Percentiles rank a stretch among this genome's conserved stretches.
phyloP scores from a whole-genome alignment of 1,139 yeast genomes.

The Pichia sp. region DNA sequence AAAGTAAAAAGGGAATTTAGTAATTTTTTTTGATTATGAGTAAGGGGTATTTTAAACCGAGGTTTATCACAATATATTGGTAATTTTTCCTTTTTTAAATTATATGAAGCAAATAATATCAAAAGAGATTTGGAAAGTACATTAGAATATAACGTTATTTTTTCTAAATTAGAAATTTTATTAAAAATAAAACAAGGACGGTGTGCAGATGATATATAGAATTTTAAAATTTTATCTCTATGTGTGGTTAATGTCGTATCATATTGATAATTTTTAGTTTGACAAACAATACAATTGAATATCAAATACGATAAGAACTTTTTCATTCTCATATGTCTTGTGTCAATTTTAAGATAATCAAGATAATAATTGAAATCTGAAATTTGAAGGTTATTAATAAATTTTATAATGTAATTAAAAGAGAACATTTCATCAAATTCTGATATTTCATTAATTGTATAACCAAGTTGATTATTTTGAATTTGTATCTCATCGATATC shows the following conservation, averaged over 20 bases:
- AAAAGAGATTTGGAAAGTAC: conserved; percentile 2
- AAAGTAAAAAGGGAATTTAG: background rate
- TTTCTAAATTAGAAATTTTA: background rate
- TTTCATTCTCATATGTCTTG: background rate
- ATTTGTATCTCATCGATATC: background rate
- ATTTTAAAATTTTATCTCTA: conserved; percentile 3
- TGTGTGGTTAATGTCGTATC: conserved; percentile 1
- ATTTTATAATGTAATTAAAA: conserved; percentile 4
- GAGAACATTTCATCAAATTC: conserved; percentile 11
- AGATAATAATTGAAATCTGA: conserved; percentile 5
- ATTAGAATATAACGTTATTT: conserved; percentile 1
- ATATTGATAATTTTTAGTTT: conserved; percentile 1
- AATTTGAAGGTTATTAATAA: conserved; percentile 1
- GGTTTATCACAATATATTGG: conserved; percentile 2
- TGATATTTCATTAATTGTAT: conserved; percentile 2
- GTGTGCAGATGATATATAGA: conserved; percentile 2
- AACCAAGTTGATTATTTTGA: background rate
- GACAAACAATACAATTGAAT: conserved; percentile 1
- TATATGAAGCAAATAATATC: conserved; percentile 3
- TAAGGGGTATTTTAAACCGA: background rate
- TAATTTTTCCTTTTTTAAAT: background rate
- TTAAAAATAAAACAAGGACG: conserved; percentile 3
- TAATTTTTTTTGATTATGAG: conserved; percentile 1
- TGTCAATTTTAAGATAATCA: conserved; percentile 4
- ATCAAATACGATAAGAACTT: background rate